phyloP scores from a whole-genome alignment of 306 rosid genomes.

The Rosa lucieae region DNA sequence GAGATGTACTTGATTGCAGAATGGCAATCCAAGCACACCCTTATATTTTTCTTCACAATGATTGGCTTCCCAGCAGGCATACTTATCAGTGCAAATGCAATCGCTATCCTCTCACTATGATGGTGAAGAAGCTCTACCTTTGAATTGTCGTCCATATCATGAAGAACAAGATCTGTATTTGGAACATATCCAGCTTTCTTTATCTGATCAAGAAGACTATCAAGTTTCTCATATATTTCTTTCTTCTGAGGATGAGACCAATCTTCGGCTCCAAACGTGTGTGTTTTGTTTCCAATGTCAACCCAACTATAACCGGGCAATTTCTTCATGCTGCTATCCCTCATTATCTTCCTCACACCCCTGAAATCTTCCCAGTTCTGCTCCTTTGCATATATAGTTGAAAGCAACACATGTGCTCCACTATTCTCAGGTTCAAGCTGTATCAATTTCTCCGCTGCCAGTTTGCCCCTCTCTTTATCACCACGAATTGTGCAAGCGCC shows the following conservation, averaged over 20 bases:
- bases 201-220: constrained; percentile 44
- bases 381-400: constrained; percentile 52
- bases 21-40: constrained; percentile 57
- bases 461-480: constrained; percentile 48
- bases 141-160: constrained; percentile 38
- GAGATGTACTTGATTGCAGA: constrained; percentile 53
- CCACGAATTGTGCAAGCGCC: constrained; percentile 50
- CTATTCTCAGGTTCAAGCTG: constrained; percentile 55
- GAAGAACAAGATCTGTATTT: constrained; percentile 31
- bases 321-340: constrained; percentile 39
- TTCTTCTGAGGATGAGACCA: constrained; percentile 49
- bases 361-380: constrained; percentile 53
- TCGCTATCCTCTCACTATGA: constrained; percentile 56
- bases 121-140: constrained; percentile 49
- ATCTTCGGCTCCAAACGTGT: constrained; percentile 49
- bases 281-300: constrained; percentile 51
- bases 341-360: constrained; percentile 49
- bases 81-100: constrained; percentile 46
- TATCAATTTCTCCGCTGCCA: constrained; percentile 51
- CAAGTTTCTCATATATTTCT: constrained; percentile 48
- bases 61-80: constrained; percentile 15
- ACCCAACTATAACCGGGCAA: constrained; percentile 62
- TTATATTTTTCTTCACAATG: constrained; percentile 3
- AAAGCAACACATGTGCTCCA: constrained; percentile 50
- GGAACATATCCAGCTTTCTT: constrained; percentile 10